These are phyloP conservation scores for Craspedostauros australis DNA, from an alignment of 108 stramenopile species.

Conservation along the genomic window DNA sequence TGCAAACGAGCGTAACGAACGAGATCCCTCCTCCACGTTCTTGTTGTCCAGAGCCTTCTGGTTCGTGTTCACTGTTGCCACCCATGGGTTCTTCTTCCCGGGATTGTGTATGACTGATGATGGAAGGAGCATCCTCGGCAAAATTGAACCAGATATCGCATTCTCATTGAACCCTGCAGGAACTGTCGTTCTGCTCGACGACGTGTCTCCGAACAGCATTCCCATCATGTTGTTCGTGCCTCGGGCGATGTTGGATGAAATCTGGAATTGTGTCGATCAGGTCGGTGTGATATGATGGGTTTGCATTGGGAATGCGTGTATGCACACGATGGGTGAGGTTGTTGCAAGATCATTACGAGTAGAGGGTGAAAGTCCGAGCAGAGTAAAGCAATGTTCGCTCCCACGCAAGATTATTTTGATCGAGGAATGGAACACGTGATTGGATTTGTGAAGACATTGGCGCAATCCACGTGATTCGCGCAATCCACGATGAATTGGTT, in stretches of 20 bases:
- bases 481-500: too few relatives aligned
- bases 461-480: too few relatives aligned
- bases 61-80: conserved; percentile 46
- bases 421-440: too few relatives aligned
- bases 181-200: conserved; percentile 3
- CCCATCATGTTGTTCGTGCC: conserved; percentile 40
- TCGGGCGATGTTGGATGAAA: conserved; percentile 22
- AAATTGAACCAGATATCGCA: conserved; percentile 14
- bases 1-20: conserved; percentile 37
- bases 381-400: neutral
- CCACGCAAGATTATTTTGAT: too few relatives aligned
- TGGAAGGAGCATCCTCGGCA: conserved; percentile 52
- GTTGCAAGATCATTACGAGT: neutral
- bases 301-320: neutral
- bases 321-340: neutral
- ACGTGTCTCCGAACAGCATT: conserved; percentile 21
- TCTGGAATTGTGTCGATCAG: neutral
- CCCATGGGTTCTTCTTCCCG: conserved; percentile 49
- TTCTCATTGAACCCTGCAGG: neutral
- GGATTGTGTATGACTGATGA: conserved; percentile 63
- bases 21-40: conserved; percentile 32
- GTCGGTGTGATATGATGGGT: neutral
- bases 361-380: neutral
- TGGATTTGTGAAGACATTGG: too few relatives aligned
- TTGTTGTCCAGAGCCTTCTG: conserved; percentile 51